Evolutionary conservation across 2,329 filamentous ascomycete species (phyloP).

Genomic region (Diaporthe sp.): DNA sequence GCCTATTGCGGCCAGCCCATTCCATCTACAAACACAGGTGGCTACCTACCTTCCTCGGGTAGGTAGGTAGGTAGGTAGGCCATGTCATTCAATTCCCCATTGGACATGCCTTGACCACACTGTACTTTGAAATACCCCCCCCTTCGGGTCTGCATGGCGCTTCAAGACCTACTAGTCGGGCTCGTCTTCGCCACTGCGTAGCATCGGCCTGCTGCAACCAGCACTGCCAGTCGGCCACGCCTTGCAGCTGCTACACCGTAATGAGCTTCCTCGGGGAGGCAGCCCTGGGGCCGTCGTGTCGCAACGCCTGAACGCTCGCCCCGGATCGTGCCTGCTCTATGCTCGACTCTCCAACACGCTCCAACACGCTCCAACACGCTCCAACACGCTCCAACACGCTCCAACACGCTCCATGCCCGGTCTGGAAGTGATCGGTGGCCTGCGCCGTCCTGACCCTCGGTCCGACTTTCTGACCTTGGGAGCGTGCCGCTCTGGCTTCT

Average conservation of each 20-base stretch:
- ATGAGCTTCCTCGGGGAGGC: background rate
- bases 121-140: background rate
- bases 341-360: background rate
- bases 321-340: background rate
- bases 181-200: slow-evolving; percentile 21
- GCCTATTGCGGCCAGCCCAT: slow-evolving; percentile 14
- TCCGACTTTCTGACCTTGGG: background rate
- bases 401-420: background rate
- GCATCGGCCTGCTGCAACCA: slow-evolving; percentile 5
- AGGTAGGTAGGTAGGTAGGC: background rate
- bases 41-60: too few relatives aligned
- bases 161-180: background rate
- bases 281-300: slow-evolving; percentile 1
- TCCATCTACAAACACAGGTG: background rate
- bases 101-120: slow-evolving; percentile 5
- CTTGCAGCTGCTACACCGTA: background rate
- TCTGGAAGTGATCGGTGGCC: slow-evolving; percentile 4
- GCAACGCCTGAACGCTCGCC: background rate
- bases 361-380: background rate
- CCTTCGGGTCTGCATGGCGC: background rate
- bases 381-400: background rate
- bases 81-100: background rate
- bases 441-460: background rate
- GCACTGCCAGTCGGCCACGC: background rate
- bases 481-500: background rate